Evolutionary conservation across 2,329 filamentous ascomycete genomes (phyloP).

Genomic region (Phoma sp.): DNA sequence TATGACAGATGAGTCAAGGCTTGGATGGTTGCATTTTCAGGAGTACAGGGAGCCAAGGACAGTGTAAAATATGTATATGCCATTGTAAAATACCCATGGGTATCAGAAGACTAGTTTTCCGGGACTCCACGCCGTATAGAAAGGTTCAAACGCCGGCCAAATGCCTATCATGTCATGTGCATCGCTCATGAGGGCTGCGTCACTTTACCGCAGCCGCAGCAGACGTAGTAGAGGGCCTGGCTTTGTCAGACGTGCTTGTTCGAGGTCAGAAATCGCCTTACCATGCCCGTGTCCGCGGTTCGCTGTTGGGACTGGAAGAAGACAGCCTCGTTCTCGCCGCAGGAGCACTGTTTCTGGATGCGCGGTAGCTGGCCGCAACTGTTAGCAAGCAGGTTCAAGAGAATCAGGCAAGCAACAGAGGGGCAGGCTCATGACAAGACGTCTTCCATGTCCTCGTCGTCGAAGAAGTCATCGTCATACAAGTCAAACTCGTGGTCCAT

Average conservation of each 20-base stretch:
- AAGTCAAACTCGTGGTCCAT: conserved; percentile 22
- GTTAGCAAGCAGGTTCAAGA: conserved; percentile 50
- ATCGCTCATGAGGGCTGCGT: conserved; percentile 57
- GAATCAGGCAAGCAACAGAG: conserved; percentile 47
- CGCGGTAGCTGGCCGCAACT: conserved; percentile 77
- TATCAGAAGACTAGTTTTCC: conserved; percentile 43
- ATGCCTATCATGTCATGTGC: conserved; percentile 30
- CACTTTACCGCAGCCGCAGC: conserved; percentile 90
- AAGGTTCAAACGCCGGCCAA: conserved; percentile 41
- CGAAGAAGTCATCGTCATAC: conserved; percentile 30
- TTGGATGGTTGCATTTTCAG: conserved; percentile 25
- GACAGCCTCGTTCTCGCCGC: conserved; percentile 87
- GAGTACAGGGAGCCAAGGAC: conserved; percentile 28
- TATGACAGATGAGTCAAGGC: background rate
- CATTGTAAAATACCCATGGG: conserved; percentile 44
- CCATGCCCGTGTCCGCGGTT: conserved; percentile 97
- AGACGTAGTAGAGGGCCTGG: conserved; percentile 70
- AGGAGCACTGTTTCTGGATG: conserved; percentile 86
- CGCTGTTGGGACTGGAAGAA: conserved; percentile 99
- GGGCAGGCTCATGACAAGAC: conserved; percentile 40
- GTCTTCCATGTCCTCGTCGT: conserved; percentile 41
- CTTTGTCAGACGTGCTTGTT: conserved; percentile 19
- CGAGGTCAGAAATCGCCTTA: conserved; percentile 50
- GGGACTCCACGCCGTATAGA: conserved; percentile 35
- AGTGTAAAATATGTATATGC: conserved; percentile 40